A percentile compares a stretch with the other conserved stretches of the same genome.
Conservation (phyloP, 441 rosid species). For the Arabidopsis lyrata region DNA sequence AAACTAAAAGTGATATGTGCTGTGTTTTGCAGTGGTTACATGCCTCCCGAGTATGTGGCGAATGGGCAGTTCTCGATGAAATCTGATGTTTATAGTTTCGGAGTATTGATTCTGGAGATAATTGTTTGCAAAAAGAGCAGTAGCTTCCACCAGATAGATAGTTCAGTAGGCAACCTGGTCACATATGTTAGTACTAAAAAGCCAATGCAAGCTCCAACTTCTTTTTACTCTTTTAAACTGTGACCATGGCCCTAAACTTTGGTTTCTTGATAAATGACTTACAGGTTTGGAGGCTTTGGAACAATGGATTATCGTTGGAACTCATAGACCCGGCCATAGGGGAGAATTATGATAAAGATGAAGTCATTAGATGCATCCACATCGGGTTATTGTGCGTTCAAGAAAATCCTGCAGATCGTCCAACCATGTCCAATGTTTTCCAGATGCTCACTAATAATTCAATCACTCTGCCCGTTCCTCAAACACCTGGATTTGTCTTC, state of each 20-base stretch:
- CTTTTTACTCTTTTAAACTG: not conserved
- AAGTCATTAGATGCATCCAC: not conserved
- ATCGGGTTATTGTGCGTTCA: not conserved
- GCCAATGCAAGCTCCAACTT: not conserved
- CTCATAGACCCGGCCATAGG: too few species aligned
- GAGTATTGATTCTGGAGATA: slow-evolving; percentile 41
- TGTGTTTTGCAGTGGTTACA: slow-evolving; percentile 35
- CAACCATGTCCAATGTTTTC: not conserved
- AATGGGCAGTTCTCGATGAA: slow-evolving; percentile 37
- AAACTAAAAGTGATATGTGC: too few species aligned
- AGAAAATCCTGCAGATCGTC: not conserved
- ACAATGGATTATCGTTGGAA: too few species aligned
- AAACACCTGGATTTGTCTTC: slow-evolving; percentile 13
- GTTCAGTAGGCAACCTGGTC: slow-evolving; percentile 35
- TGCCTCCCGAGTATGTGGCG: slow-evolving; percentile 42
- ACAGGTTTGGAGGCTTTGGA: too few species aligned
- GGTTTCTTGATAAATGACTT: too few species aligned
- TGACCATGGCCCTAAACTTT: slow-evolving; percentile 8
- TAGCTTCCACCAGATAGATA: slow-evolving; percentile 33
- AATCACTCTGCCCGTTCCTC: not conserved
- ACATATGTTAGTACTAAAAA: slow-evolving; percentile 39
- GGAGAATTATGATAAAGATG: too few species aligned
- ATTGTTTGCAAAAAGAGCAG: slow-evolving; percentile 47
- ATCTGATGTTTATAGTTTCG: slow-evolving; percentile 43
- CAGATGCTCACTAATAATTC: not conserved